Evolutionary conservation across 2,329 filamentous ascomycete genomes (phyloP).

Genomic region (Microdochium nivale): DNA sequence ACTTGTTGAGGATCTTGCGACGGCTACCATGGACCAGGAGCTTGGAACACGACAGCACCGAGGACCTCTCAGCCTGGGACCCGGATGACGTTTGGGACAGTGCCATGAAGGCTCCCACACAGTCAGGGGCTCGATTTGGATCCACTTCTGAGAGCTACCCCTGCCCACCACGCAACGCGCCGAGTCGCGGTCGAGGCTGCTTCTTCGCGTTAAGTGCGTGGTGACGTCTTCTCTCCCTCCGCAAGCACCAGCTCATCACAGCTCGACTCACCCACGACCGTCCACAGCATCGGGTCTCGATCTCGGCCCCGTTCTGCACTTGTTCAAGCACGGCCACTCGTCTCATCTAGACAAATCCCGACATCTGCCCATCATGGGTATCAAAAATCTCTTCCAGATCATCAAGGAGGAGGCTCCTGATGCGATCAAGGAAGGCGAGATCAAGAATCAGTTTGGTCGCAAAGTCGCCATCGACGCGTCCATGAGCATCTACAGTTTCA

Average conservation of each 20-base stretch:
- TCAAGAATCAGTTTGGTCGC: conserved; percentile 97
- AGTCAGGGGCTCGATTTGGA: too few relatives aligned
- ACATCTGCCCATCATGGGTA: conserved; percentile 40
- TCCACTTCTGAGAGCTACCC: not conserved
- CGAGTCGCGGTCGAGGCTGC: not conserved
- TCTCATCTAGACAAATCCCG: not conserved
- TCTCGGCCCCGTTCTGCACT: too few relatives aligned
- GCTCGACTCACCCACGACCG: not conserved
- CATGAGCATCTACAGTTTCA: conserved; percentile 98
- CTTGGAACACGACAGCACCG: too few relatives aligned
- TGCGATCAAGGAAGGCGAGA: conserved; percentile 91
- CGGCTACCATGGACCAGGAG: too few relatives aligned
- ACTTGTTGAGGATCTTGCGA: too few relatives aligned
- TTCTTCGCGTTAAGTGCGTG: not conserved
- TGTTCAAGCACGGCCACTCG: not conserved
- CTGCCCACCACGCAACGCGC: not conserved
- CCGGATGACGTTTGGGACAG: too few relatives aligned
- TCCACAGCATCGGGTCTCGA: not conserved
- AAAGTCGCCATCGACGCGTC: conserved; percentile 93
- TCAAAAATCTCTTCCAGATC: conserved; percentile 69
- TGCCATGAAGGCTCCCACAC: too few relatives aligned
- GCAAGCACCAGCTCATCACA: not conserved
- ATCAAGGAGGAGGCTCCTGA: conserved; percentile 92
- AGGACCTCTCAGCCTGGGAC: too few relatives aligned
- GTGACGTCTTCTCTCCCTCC: not conserved